Percentiles rank a stretch among this genome's conserved stretches.
Evolutionary conservation across 2,329 filamentous ascomycete genomes (phyloP).

Genomic region (Aspergillus novofumigatus): DNA sequence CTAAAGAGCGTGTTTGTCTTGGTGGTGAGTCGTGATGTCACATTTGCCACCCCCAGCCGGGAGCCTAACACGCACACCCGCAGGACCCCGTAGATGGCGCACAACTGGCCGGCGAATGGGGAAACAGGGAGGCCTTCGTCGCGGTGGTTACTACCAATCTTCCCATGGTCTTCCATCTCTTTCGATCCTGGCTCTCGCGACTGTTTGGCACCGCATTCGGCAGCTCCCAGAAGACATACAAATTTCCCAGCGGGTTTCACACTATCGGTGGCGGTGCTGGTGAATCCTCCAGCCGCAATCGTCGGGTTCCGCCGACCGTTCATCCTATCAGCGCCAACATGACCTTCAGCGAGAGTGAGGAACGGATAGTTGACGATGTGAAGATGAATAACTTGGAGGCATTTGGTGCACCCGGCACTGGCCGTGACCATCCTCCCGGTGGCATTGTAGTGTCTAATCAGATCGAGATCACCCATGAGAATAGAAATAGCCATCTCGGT

Average conservation of each 20-base stretch:
- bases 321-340: constrained; percentile 35
- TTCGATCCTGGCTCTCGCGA: constrained; percentile 39
- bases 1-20: constrained; percentile 49
- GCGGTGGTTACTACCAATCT: constrained; percentile 37
- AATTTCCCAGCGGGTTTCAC: constrained; percentile 31
- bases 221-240: constrained; percentile 37
- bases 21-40: constrained; percentile 21
- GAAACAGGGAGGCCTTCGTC: constrained; percentile 38
- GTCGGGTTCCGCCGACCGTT: constrained; percentile 28
- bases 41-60: background rate
- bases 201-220: constrained; percentile 36
- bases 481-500: constrained; percentile 3
- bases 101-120: constrained; percentile 33
- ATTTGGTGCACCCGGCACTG: constrained; percentile 9
- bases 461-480: constrained; percentile 33
- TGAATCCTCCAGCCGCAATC: constrained; percentile 22
- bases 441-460: constrained; percentile 44
- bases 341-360: constrained; percentile 43
- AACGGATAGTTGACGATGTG: constrained; percentile 43
- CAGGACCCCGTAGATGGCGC: constrained; percentile 31
- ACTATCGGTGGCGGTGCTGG: constrained; percentile 23
- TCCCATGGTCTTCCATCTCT: constrained; percentile 39
- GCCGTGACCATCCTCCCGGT: constrained; percentile 9
- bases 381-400: constrained; percentile 38
- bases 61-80: background rate